These are phyloP conservation scores for Arthrinium phaeospermum DNA, from an alignment of 2,329 filamentous ascomycete genomes.

Conservation along the genomic window DNA sequence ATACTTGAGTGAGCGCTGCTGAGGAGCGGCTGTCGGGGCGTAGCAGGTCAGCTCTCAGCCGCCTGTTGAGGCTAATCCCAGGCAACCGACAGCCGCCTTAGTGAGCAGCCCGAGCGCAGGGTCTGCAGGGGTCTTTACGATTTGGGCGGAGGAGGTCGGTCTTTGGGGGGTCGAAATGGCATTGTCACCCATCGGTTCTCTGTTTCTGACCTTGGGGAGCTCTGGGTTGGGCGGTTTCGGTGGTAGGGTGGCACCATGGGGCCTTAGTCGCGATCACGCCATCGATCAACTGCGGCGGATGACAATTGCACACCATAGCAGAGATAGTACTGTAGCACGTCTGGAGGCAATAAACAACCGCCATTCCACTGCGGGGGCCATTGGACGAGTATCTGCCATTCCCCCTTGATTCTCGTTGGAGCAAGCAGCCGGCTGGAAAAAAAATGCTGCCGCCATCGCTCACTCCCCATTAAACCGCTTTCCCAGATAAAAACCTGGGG, in stretches of 20 bases:
- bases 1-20: not conserved
- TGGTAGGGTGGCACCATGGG: conserved; percentile 6
- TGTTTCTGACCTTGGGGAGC: conserved; percentile 22
- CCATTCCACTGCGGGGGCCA: conserved; percentile 4
- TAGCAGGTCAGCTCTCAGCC: conserved; percentile 15
- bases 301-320: conserved; percentile 25
- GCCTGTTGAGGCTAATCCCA: conserved; percentile 21
- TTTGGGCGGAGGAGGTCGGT: conserved; percentile 15
- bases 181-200: not conserved
- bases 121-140: conserved; percentile 7
- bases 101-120: conserved; percentile 5
- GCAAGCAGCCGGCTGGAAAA: conserved; percentile 1
- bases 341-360: not conserved
- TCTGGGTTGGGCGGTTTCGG: conserved; percentile 17
- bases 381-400: not conserved
- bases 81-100: conserved; percentile 11
- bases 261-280: conserved; percentile 24
- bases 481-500: conserved; percentile 15
- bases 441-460: conserved; percentile 16
- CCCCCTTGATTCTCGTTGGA: not conserved
- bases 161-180: not conserved
- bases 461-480: conserved; percentile 16
- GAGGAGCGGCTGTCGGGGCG: conserved; percentile 15
- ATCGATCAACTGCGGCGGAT: conserved; percentile 25
- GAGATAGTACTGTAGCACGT: not conserved